Base-by-base conservation (phyloP, 352 stramenopile genomes). In the Pythium insidiosum region DNA sequence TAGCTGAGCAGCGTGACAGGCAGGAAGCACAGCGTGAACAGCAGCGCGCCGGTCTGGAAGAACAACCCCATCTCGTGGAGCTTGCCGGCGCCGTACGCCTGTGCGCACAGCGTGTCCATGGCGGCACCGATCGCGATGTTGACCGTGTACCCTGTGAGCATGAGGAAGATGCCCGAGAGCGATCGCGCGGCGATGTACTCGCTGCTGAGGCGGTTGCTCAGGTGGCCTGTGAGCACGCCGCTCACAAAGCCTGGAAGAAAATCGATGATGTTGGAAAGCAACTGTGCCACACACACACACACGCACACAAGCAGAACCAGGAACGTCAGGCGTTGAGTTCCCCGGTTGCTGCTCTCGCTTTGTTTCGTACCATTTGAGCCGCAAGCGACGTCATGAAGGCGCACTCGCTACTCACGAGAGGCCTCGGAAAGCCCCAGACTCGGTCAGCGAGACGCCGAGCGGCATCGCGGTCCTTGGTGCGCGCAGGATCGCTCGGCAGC, bases 51-150 rank as follows among this genome's bases (percentile, higher is more conserved):
- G 3, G 83, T 94, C 49, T 95, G 77, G 45, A 91, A 82, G 54
- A 94, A 96, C 22, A 87, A 63, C 6, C 85, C 83, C 58, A 96
- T 85, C 48, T 92, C 76, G 36, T 73, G 65, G 26, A 89, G 63
- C 57, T 92, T 84, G 35, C 81, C 80, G n/a, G 85, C 83, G 33
- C 84, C 81, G 42, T 84, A 87, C 19, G 84, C 79, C 34, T 93
- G 73, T 10, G 77, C 67, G 29, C 82, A 95, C 9, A 96, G 66
- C 33, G 85, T 96, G 53, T 96, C 83, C 78, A 96, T 93, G 23
- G 85, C 85, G 18, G 78, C 84, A 28, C 80, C 73, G 39, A 95
- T 81, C 20, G 77, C 79, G 19, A 91, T 73, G 37, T 83, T 88
- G 13, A 89, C 62, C 6, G 82, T 88, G 54, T 85, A 81, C 23